phyloP scores from a whole-genome alignment of 192 early-diverging fungal genomes.

The Phycomyces blakesleeanus region DNA sequence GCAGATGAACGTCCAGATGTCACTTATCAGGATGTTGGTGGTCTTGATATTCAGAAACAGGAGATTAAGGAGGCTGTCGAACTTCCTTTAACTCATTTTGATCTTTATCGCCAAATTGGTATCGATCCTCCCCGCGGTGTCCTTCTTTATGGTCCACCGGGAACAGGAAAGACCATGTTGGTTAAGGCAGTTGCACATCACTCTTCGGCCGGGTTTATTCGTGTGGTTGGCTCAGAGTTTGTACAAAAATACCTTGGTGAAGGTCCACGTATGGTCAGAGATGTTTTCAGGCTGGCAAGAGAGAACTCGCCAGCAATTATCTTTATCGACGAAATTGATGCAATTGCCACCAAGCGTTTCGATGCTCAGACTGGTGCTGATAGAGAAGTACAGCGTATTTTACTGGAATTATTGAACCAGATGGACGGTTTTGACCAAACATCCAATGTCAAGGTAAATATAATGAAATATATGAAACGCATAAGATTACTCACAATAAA shows the following conservation, averaged over 20 bases:
- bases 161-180: constrained; percentile 97
- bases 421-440: constrained; percentile 99
- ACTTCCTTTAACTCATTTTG: constrained; percentile 95
- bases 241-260: constrained; percentile 99
- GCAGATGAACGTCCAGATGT: constrained; percentile 80
- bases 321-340: constrained; percentile 99
- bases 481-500: background rate
- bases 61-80: constrained; percentile 96
- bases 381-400: constrained; percentile 97
- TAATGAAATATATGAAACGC: background rate
- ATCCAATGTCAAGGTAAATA: constrained; percentile 85
- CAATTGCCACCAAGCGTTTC: constrained; percentile 96
- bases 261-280: constrained; percentile 95
- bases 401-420: constrained; percentile 96
- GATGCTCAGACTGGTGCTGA: constrained; percentile 98
- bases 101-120: constrained; percentile 96
- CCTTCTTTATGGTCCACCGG: constrained; percentile 97
- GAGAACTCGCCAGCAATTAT: constrained; percentile 98
- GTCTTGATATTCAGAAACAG: constrained; percentile 89
- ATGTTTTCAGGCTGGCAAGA: constrained; percentile 92
- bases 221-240: constrained; percentile 97
- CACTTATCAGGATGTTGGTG: constrained; percentile 77
- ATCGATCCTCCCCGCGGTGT: constrained; percentile 98
- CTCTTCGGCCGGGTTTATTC: constrained; percentile 93
- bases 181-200: constrained; percentile 99